Percentiles rank a stretch among this genome's conserved stretches.
Conservation (phyloP, 2,329 filamentous ascomycete genomes). For the Tolypocladium endophyticum region DNA sequence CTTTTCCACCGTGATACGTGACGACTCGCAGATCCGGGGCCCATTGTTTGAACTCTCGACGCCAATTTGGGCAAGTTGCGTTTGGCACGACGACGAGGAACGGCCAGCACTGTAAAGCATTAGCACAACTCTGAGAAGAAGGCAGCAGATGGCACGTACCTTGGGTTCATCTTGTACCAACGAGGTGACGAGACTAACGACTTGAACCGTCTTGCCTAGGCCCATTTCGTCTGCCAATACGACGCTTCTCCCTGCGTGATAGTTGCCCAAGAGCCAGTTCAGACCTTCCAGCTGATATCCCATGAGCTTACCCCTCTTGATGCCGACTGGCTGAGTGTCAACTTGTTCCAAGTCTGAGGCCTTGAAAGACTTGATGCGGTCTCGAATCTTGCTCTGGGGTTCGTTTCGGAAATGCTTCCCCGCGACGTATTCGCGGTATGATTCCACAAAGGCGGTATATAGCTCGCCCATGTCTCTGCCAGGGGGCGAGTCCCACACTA, state of each 20-base stretch:
- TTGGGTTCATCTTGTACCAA: constrained; percentile 55
- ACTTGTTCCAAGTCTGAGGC: constrained; percentile 57
- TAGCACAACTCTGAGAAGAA: background rate
- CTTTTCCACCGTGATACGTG: constrained; percentile 76
- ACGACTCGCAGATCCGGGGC: constrained; percentile 76
- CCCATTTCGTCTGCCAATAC: constrained; percentile 98
- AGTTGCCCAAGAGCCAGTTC: constrained; percentile 93
- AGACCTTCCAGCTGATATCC: constrained; percentile 85
- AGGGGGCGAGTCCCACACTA: constrained; percentile 81
- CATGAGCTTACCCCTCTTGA: constrained; percentile 79
- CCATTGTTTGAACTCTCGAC: constrained; percentile 92
- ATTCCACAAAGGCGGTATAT: constrained; percentile 70
- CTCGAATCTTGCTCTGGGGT: constrained; percentile 48
- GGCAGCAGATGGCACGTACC: constrained; percentile 6
- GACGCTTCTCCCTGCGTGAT: constrained; percentile 70
- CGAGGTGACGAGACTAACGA: constrained; percentile 70
- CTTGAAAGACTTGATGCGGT: constrained; percentile 60
- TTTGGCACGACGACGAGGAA: constrained; percentile 93
- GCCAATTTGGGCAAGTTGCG: constrained; percentile 94
- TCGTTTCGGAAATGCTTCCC: constrained; percentile 59
- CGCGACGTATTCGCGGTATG: constrained; percentile 78
- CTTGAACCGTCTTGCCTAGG: constrained; percentile 91
- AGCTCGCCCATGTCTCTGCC: constrained; percentile 49
- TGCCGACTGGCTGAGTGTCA: constrained; percentile 58
- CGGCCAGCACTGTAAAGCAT: constrained; percentile 56